These are phyloP conservation scores for Fragaria vesca DNA, from an alignment of 306 rosid species.

Conservation along the genomic window DNA sequence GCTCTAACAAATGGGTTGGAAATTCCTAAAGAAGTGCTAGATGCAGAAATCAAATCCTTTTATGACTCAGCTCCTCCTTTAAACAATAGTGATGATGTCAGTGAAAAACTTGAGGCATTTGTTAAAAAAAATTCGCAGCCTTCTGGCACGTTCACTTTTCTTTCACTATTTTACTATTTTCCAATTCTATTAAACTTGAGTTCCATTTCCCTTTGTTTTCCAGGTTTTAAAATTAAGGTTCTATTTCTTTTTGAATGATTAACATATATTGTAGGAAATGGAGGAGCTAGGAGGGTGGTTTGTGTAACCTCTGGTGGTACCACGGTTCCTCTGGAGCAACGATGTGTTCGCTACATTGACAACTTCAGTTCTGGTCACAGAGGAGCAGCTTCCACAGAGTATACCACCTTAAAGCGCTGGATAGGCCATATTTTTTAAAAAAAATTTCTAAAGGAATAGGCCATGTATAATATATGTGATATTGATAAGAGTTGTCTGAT, in stretches of 20 bases:
- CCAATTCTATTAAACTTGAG: background rate
- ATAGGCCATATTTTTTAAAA: background rate
- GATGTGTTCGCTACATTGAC: constrained; percentile 82
- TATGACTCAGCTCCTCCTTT: constrained; percentile 87
- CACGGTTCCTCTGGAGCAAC: constrained; percentile 86
- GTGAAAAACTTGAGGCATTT: constrained; percentile 51
- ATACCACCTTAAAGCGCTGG: constrained; percentile 28
- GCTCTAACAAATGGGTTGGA: constrained; percentile 39
- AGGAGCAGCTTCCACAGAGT: constrained; percentile 97
- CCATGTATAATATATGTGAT: background rate
- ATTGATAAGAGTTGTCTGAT: constrained; percentile 20
- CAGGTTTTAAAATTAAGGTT: background rate
- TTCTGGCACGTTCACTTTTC: constrained; percentile 39
- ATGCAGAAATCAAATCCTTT: constrained; percentile 57
- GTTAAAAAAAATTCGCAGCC: constrained; percentile 41
- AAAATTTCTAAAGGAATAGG: background rate
- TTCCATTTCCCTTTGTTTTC: constrained; percentile 1
- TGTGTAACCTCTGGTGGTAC: constrained; percentile 96
- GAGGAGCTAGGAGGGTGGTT: constrained; percentile 55
- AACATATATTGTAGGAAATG: constrained; percentile 43
- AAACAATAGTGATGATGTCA: constrained; percentile 35
- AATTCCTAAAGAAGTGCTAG: constrained; percentile 32
- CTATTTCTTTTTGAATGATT: constrained; percentile 24
- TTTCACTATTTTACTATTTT: constrained; percentile 10
- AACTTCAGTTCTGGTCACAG: constrained; percentile 97